Evolutionary conservation across 2,329 filamentous ascomycete species (phyloP).

Genomic region (Onygena corvina): DNA sequence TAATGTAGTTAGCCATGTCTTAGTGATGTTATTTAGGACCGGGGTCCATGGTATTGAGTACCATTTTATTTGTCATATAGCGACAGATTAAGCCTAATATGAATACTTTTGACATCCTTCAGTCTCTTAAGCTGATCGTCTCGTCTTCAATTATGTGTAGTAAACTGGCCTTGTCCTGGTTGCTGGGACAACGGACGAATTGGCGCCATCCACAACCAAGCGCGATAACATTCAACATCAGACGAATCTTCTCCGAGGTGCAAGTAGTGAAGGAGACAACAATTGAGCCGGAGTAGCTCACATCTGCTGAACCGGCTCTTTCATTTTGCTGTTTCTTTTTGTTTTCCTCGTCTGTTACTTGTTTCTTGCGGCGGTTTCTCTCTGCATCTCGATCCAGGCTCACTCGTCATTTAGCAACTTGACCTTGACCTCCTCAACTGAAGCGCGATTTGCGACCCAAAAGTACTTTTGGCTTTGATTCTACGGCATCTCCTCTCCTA

Average conservation of each 20-base stretch:
- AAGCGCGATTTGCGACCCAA: too few species aligned
- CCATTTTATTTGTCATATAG: too few species aligned
- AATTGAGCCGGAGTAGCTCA: too few species aligned
- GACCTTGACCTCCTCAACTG: background rate
- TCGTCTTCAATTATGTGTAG: too few species aligned
- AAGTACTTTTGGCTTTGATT: too few species aligned
- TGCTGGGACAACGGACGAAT: background rate
- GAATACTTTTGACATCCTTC: too few species aligned
- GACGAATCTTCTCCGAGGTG: background rate
- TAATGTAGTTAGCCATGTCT: too few species aligned
- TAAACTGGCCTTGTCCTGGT: background rate
- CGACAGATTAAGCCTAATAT: too few species aligned
- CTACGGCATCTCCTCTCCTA: too few species aligned
- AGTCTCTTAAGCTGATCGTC: too few species aligned
- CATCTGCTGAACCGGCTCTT: background rate
- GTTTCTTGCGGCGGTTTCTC: background rate
- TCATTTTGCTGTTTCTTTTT: background rate
- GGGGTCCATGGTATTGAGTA: too few species aligned
- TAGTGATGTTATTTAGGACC: too few species aligned
- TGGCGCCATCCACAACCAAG: background rate
- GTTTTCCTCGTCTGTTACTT: background rate
- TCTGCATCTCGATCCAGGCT: background rate
- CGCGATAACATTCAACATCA: slow-evolving; percentile 6
- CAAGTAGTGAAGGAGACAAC: background rate
- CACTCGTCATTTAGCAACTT: background rate